Conservation (phyloP, 345 rosid species). For the Pistacia vera region DNA sequence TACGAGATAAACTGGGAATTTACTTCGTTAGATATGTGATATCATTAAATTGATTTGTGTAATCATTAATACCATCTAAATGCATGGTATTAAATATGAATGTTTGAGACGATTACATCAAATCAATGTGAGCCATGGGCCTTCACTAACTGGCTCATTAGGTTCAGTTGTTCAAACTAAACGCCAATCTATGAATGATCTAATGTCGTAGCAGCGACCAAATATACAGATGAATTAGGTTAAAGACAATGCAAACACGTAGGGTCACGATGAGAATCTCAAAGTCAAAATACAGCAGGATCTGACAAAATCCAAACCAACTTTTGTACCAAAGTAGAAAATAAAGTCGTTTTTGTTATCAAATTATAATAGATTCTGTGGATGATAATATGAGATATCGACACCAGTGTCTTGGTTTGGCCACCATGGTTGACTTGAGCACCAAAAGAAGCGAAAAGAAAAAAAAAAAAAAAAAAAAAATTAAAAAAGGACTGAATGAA, state of each 20-base stretch:
- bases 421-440: conserved; percentile 49
- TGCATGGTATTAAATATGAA: too few species aligned
- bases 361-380: conserved; percentile 14
- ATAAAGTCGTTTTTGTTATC: conserved; percentile 12
- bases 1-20: too few species aligned
- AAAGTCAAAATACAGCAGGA: conserved; percentile 41
- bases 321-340: conserved; percentile 37
- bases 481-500: not conserved
- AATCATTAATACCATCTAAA: too few species aligned
- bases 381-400: conserved; percentile 14
- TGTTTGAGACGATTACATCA: too few species aligned
- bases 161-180: too few species aligned
- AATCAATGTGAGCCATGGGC: too few species aligned
- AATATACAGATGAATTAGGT: not conserved
- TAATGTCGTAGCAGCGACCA: not conserved
- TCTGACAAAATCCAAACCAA: conserved; percentile 45
- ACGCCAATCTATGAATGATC: conserved; percentile 2
- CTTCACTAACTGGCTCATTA: too few species aligned
- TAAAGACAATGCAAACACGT: conserved; percentile 27
- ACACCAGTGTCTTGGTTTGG: conserved; percentile 35
- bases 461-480: not conserved
- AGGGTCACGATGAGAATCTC: conserved; percentile 34
- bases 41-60: too few species aligned
- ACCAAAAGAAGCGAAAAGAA: conserved; percentile 28
- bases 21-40: too few species aligned